Percentiles rank a stretch among this genome's conserved stretches.
Evolutionary conservation across 108 stramenopile species (phyloP).

Genomic region (Schizochytrium sp.): DNA sequence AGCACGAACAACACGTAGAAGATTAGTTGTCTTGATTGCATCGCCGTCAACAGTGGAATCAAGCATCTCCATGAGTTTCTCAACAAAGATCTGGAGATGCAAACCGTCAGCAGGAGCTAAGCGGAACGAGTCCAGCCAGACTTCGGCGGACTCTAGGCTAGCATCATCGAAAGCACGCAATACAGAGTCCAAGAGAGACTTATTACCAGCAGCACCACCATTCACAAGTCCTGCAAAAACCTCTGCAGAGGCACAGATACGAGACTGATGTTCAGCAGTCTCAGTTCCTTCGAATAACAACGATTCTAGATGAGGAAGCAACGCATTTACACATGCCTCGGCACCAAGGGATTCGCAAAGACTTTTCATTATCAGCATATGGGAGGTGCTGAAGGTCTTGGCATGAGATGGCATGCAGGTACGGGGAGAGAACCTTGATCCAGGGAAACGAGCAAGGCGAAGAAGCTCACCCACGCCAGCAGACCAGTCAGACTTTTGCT

Average conservation of each 20-base stretch:
- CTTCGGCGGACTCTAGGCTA: slow-evolving; percentile 42
- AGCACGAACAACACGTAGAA: slow-evolving; percentile 40
- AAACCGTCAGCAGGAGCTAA: neutral
- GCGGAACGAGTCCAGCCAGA: slow-evolving; percentile 51
- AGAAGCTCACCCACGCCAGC: slow-evolving; percentile 34
- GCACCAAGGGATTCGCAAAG: slow-evolving; percentile 2
- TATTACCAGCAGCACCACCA: neutral
- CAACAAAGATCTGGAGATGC: slow-evolving; percentile 3
- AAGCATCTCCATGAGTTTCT: neutral
- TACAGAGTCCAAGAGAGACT: neutral
- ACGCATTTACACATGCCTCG: neutral
- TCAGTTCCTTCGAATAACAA: slow-evolving; percentile 1
- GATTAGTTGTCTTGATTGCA: neutral
- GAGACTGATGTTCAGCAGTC: slow-evolving; percentile 39
- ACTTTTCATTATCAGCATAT: slow-evolving; percentile 16
- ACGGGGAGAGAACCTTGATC: slow-evolving; percentile 23
- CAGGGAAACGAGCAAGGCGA: slow-evolving; percentile 29
- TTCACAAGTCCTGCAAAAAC: neutral
- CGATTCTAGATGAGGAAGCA: slow-evolving; percentile 23
- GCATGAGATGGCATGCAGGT: slow-evolving; percentile 35
- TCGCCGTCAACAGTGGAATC: neutral
- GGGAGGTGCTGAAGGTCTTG: slow-evolving; percentile 42
- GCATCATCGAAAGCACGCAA: slow-evolving; percentile 1
- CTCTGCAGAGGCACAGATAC: slow-evolving; percentile 11
- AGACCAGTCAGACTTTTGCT: slow-evolving; percentile 47